Percentiles rank a stretch among this genome's conserved stretches.
Evolutionary conservation across 164 flowering plant genomes (phyloP).

Genomic region (Stephania japonica): DNA sequence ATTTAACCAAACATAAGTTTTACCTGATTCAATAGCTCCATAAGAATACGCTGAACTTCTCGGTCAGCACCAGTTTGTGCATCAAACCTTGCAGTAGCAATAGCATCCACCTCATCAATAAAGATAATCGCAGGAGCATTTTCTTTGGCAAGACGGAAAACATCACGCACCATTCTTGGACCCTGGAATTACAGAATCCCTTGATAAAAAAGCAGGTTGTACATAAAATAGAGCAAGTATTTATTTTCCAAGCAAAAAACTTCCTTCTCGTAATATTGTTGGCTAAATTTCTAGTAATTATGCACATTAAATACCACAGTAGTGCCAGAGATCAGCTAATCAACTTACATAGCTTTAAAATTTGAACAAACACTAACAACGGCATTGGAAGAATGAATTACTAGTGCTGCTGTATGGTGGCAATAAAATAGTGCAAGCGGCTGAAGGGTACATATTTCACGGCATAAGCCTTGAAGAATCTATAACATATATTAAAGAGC

Average conservation of each 20-base stretch:
- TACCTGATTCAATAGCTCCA: slow-evolving; percentile 96
- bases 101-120: slow-evolving; percentile 98
- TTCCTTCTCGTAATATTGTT: background rate
- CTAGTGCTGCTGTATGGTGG: background rate
- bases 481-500: background rate
- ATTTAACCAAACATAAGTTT: too few relatives aligned
- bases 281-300: background rate
- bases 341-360: background rate
- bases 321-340: background rate
- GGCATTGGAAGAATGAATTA: background rate
- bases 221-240: too few relatives aligned
- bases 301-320: background rate
- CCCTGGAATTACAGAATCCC: slow-evolving; percentile 40
- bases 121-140: slow-evolving; percentile 97
- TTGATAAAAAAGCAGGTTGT: background rate
- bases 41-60: slow-evolving; percentile 95
- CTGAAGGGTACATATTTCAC: background rate
- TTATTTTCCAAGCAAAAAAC: background rate
- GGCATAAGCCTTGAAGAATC: background rate
- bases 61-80: slow-evolving; percentile 99
- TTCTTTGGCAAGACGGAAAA: slow-evolving; percentile 93
- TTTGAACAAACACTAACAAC: background rate
- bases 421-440: background rate
- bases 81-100: slow-evolving; percentile 98
- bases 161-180: slow-evolving; percentile 97